Evolutionary conservation across 2,329 filamentous ascomycete species (phyloP).

Genomic region (Fusarium circinatum): DNA sequence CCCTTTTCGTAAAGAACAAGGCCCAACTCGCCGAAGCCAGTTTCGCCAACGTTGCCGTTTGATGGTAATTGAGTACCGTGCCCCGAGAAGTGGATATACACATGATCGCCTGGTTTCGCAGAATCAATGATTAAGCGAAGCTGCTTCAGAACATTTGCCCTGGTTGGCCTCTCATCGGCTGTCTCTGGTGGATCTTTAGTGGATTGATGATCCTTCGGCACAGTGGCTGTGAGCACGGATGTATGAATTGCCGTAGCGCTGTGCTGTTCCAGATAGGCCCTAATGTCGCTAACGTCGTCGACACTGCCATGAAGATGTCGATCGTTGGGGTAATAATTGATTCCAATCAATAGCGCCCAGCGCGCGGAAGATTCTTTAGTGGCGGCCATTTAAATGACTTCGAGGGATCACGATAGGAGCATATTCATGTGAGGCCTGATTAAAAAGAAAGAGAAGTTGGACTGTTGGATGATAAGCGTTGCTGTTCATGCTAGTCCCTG

Average conservation of each 20-base stretch:
- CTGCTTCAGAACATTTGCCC: neutral
- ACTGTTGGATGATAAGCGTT: neutral
- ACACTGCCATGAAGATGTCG: neutral
- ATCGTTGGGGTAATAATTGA: neutral
- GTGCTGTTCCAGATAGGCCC: neutral
- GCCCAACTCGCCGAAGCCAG: rapidly evolving
- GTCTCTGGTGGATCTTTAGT: neutral
- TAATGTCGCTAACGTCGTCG: neutral
- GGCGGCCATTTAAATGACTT: rapidly evolving
- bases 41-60: rapidly evolving
- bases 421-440: rapidly evolving
- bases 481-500: neutral
- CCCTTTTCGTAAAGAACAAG: neutral
- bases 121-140: neutral
- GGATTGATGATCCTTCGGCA: neutral
- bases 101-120: neutral
- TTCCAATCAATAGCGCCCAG: neutral
- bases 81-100: neutral
- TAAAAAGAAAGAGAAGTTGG: neutral
- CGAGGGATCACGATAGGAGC: rapidly evolving
- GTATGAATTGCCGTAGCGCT: neutral
- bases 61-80: neutral
- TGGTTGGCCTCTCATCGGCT: neutral
- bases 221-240: neutral
- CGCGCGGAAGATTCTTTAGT: neutral